Evolutionary conservation across 192 early-diverging fungal species (phyloP), one percentile per base, ranked within the genome.

Genomic region (Anaeromyces robustus): DNA sequence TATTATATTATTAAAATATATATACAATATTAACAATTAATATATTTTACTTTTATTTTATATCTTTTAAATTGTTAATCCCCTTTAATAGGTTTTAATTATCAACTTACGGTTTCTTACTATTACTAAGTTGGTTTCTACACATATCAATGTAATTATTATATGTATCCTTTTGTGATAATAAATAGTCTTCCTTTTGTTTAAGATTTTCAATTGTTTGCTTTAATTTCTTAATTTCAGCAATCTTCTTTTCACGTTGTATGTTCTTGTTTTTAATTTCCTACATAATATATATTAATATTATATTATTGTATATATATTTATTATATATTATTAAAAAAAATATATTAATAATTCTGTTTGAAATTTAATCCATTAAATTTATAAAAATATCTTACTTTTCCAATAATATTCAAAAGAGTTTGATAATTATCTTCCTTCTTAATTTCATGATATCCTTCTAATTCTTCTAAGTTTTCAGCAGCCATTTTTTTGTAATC

Each of bases 191-290:
- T 31, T 87, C 84, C 84, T 98, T 99, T 79, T 96, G 94, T 68
- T 94, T 87, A 83, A 99, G 88, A 83, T 95, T 93, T 19, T 84
- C 81, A 31, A 99, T 84, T 12, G 97, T 98, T 31, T 90, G 90
- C 80, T 89, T 87, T 77, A 98, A 87, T 68, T 92, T 90, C 29
- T 83, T 82, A 81, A 96, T 87, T 83, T 99, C 97, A 0, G 83
- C 85, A 13, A 92, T 87, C 32, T 95, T 88, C 81, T 92, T 90
- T 30, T 90, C 87, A 29, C 97, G 90, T 18, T 96, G 92, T 30
- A 92, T 88, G 80, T 95, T 93, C 86, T 97, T 98, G 80, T 93
- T 97, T 29, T 94, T 88, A 86, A 99, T 95, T 81, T 98, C 97
- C 84, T 89, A 77, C 9, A 29, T 39, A 19, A 26, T 13, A 11